Evolutionary conservation across 1,284 basidiomycete genomes (phyloP), one percentile per base, ranked within the genome.

Genomic region (Coniophora puteana): DNA sequence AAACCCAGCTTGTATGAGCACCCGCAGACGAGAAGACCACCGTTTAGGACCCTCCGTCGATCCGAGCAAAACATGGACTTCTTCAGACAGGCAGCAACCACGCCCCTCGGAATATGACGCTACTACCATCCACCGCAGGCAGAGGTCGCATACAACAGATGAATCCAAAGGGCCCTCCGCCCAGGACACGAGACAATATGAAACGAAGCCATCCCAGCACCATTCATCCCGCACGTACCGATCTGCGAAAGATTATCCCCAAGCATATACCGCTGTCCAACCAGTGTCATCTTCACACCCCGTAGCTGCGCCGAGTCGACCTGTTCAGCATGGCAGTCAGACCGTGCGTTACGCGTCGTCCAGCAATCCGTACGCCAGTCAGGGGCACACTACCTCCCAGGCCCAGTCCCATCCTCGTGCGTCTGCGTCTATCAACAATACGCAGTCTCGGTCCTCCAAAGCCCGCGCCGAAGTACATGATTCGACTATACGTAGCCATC

Each of bases 1-100:
- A n/a, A n/a, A n/a, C n/a, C n/a, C n/a, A n/a, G n/a, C 26, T 44
- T 63, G 58, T 44, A 63, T 63, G 62, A 50, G 38, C n/a, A 50
- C 34, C 40, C 55, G 53, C 36, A 51, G 60, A 8, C 58, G 61
- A 17, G 62, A 60, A 45, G 57, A 62, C 48, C 59, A 57, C 44
- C 1, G 34, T 24, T 18, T 32, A 12, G 35, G 45, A 6, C n/a
- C 49, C 26, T 44, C 41, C 5, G 23, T 26, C 44, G 61, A 59
- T 50, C 46, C 48, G 5, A 23, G 22, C 37, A 64, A 51, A 44
- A 47, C 41, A 41, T 55, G 60, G 60, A 11, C 37, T 36, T 42
- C 57, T 11, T 4, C 53, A 4, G 61, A 57, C 43, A 59, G 46
- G 26, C 24, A 45, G n/a, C 36, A 47, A 6, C 35, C n/a, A 20